Base-by-base conservation (phyloP, 306 rosid species). In the Malus asiatica region DNA sequence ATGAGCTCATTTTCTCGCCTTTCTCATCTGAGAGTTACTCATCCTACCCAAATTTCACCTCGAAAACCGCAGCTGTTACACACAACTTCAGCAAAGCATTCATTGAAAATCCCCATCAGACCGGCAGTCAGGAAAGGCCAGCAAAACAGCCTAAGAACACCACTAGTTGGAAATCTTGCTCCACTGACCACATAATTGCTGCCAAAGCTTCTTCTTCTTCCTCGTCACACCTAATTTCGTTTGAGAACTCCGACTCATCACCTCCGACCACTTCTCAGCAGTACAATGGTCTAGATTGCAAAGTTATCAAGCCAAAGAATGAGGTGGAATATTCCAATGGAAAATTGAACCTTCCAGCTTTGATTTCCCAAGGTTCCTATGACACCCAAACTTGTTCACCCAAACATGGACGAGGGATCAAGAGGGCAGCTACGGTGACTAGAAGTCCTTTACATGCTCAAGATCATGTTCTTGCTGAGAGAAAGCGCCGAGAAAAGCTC, bases 161-260 rank as follows among this genome's bases (percentile, higher is more conserved):
- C 33, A 61, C 76, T 59, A 44, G 32, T 16, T 84, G 90, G 90
- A 84, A 52, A 60, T 62, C 87, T 60, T 72, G 78, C 79, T 44
- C 70, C 6, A 76, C 52, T 25, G 69, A 77, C 60, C 69, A 57
- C 30, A 75, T 20, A 32, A 48, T 18, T 40, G 25, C 57, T 29
- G 23, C 76, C 35, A 84, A 73, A 62, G 71, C 84, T 55, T 68
- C 85, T 38, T 44, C 84, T 35, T 72, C 86, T 29, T 72, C 90
- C 23, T 67, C 90, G 5, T 84, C 98, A 25, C 87, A 91, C 38
- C 63, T 93, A 3, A 86, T 93, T 71, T 89, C 96, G 11, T 93
- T 93, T 33, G 82, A 79, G 1, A 76, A 83, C 38, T 79, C 80
- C 13, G 83, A 76, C 32, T 78, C 84, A 16, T 15, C 72, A 20